Conservation (phyloP, 2,329 filamentous ascomycete species). For the Fusarium cyanostomum region DNA sequence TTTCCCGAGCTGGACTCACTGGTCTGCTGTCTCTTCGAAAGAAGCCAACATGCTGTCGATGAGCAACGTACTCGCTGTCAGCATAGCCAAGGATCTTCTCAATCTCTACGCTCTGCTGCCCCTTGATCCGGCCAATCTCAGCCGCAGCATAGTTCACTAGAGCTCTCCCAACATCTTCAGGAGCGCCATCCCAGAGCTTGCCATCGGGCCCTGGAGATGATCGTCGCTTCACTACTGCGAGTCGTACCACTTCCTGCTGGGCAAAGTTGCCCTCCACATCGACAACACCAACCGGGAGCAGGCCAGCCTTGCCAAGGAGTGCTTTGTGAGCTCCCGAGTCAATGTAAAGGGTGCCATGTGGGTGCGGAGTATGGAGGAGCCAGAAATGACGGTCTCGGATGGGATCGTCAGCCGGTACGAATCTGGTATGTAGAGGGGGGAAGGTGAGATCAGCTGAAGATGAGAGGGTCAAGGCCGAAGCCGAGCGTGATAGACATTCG, state of each 20-base stretch:
- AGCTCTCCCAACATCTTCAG: conserved; percentile 83
- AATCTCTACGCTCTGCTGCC: conserved; percentile 84
- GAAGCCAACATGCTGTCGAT: conserved; percentile 87
- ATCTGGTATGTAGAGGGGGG: conserved; percentile 87
- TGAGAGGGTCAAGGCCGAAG: conserved; percentile 53
- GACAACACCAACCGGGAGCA: conserved; percentile 90
- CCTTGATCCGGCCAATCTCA: conserved; percentile 87
- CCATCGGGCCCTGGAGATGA: conserved; percentile 52
- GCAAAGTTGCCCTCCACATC: conserved; percentile 89
- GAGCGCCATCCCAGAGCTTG: conserved; percentile 60
- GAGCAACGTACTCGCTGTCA: conserved; percentile 92
- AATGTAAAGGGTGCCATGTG: conserved; percentile 92
- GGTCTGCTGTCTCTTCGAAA: conserved; percentile 65
- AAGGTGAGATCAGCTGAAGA: conserved; percentile 45
- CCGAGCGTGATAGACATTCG: conserved; percentile 52
- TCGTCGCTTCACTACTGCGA: conserved; percentile 79
- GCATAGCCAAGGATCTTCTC: conserved; percentile 84
- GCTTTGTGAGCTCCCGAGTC: conserved; percentile 88
- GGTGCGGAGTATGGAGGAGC: conserved; percentile 90
- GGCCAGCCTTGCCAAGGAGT: conserved; percentile 81
- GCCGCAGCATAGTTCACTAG: conserved; percentile 91
- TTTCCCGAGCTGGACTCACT: conserved; percentile 55
- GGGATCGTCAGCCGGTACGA: conserved; percentile 83
- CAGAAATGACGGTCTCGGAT: conserved; percentile 97
- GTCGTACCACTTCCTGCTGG: conserved; percentile 89